Evolutionary conservation across 2,329 filamentous ascomycete genomes (phyloP).

Genomic region (Daldinia sp.): DNA sequence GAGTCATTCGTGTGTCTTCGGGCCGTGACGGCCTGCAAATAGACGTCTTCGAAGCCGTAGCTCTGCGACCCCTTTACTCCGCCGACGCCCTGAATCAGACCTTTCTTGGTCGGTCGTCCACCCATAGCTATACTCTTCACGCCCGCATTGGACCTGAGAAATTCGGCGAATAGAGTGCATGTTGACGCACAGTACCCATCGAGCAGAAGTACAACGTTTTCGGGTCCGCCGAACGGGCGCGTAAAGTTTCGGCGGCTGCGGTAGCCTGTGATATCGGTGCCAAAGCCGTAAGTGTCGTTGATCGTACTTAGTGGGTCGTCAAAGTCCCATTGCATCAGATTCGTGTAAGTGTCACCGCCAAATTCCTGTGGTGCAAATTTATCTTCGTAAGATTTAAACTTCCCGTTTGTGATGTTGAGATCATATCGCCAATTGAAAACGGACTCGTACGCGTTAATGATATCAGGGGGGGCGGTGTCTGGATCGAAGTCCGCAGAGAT

Average conservation of each 20-base stretch:
- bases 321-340: constrained; percentile 61
- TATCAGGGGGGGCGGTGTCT: constrained; percentile 39
- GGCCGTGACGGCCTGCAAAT: constrained; percentile 40
- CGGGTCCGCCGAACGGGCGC: constrained; percentile 60
- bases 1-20: constrained; percentile 42
- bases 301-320: constrained; percentile 52
- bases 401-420: constrained; percentile 57
- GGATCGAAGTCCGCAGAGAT: constrained; percentile 43
- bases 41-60: constrained; percentile 46
- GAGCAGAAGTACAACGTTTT: constrained; percentile 66
- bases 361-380: constrained; percentile 53
- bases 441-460: constrained; percentile 56
- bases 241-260: constrained; percentile 56
- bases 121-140: constrained; percentile 64
- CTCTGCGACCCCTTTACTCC: constrained; percentile 61
- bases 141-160: constrained; percentile 60
- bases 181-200: constrained; percentile 68
- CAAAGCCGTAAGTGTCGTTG: constrained; percentile 53
- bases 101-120: constrained; percentile 53
- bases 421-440: constrained; percentile 61
- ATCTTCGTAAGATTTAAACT: constrained; percentile 58
- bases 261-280: constrained; percentile 60
- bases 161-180: constrained; percentile 64
- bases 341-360: constrained; percentile 63
- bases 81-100: constrained; percentile 62